These are phyloP conservation scores for Dalbergia cultrata DNA, from an alignment of 306 rosid genomes.

Conservation along the genomic window DNA sequence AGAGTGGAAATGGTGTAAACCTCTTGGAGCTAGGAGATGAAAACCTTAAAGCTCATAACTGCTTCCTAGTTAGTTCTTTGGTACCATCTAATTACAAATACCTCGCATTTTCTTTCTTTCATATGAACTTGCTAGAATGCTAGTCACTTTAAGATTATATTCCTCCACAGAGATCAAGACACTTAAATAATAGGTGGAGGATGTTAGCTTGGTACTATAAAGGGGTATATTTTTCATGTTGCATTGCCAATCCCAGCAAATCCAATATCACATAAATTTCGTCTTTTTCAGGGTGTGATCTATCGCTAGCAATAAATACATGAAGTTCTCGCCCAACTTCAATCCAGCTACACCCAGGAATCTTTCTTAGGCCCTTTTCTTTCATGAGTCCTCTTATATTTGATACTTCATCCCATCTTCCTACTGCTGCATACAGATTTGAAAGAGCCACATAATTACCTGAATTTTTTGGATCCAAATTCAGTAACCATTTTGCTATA, in stretches of 20 bases:
- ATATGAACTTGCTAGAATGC: background rate
- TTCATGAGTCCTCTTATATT: slow-evolving; percentile 70
- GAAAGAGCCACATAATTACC: slow-evolving; percentile 87
- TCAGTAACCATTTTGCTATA: slow-evolving; percentile 59
- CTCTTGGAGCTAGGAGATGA: background rate
- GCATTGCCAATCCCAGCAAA: slow-evolving; percentile 64
- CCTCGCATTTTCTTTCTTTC: background rate
- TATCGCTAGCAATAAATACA: slow-evolving; percentile 73
- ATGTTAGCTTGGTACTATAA: slow-evolving; percentile 20
- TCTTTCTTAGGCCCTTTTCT: slow-evolving; percentile 68
- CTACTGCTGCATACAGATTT: slow-evolving; percentile 69
- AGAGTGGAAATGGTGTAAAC: background rate
- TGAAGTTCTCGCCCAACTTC: slow-evolving; percentile 72
- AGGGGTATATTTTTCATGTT: slow-evolving; percentile 41
- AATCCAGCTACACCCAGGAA: slow-evolving; percentile 88
- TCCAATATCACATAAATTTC: slow-evolving; percentile 61
- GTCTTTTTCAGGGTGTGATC: slow-evolving; percentile 70
- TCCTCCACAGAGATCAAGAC: slow-evolving; percentile 11
- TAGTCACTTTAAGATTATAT: slow-evolving; percentile 26
- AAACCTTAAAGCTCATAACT: background rate
- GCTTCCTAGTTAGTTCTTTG: background rate
- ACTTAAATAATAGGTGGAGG: slow-evolving; percentile 12
- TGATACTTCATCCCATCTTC: slow-evolving; percentile 79
- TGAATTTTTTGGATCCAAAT: slow-evolving; percentile 75
- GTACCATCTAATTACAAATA: background rate